A percentile compares a stretch with the other conserved stretches of the same genome.
These are phyloP conservation scores for Linum usitatissimum DNA, from an alignment of 345 rosid genomes.

Conservation along the genomic window DNA sequence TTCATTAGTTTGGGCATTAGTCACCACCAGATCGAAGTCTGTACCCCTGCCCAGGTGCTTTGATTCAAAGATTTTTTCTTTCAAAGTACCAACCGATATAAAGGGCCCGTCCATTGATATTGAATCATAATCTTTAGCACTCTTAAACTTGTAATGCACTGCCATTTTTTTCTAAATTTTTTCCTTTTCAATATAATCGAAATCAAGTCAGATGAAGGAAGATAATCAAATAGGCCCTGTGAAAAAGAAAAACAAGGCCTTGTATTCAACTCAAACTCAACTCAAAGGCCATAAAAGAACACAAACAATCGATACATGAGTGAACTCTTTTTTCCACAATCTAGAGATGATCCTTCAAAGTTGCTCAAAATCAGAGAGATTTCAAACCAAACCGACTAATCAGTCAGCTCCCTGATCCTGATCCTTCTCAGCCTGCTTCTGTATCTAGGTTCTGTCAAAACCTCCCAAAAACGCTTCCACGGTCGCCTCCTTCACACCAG, in stretches of 20 bases:
- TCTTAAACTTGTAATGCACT: slow-evolving; percentile 98
- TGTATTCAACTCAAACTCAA: slow-evolving; percentile 8
- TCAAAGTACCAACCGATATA: slow-evolving; percentile 91
- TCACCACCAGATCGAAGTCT: slow-evolving; percentile 92
- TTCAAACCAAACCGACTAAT: slow-evolving; percentile 7
- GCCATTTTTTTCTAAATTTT: slow-evolving; percentile 39
- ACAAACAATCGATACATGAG: not conserved
- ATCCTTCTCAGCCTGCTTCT: not conserved
- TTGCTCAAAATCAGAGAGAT: not conserved
- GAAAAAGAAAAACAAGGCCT: not conserved
- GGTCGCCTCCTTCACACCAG: not conserved
- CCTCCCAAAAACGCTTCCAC: not conserved
- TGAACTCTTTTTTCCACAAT: slow-evolving; percentile 5
- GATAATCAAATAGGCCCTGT: slow-evolving; percentile 1
- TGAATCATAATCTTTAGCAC: slow-evolving; percentile 96
- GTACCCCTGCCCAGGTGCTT: slow-evolving; percentile 99
- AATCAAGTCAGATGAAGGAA: slow-evolving; percentile 2
- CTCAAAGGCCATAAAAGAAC: not conserved
- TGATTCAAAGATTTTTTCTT: slow-evolving; percentile 97
- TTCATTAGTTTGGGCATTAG: slow-evolving; percentile 98
- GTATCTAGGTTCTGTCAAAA: no score
- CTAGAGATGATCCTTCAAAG: not conserved
- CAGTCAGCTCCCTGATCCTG: not conserved
- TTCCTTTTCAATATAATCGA: not conserved
- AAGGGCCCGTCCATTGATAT: slow-evolving; percentile 92